Conservation (phyloP, 257 asterid species). For the Thymus mandschuricus region DNA sequence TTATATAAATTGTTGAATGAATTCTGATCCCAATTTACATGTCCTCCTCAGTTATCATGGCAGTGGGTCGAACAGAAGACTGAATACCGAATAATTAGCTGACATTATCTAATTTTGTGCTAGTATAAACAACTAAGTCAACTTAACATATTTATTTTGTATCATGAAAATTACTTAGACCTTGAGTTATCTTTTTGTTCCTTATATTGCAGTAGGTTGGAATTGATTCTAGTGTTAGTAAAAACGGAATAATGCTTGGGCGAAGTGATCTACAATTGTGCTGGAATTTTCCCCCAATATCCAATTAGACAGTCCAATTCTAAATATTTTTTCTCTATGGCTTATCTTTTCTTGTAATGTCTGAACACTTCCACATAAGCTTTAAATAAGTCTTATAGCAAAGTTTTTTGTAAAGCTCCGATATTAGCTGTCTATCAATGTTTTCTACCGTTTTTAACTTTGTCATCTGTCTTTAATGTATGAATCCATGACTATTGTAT, state of each 20-base stretch:
- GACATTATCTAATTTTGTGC: not conserved
- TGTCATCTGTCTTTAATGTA: no score
- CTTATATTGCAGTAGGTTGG: not conserved
- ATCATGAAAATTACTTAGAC: not conserved
- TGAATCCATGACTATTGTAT: not conserved
- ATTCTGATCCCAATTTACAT: not conserved
- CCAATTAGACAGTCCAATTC: slow-evolving; percentile 4
- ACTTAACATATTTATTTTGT: not conserved
- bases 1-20: not conserved
- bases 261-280: not conserved
- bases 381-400: not conserved
- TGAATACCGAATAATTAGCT: not conserved
- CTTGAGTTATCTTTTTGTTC: not conserved
- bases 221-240: not conserved
- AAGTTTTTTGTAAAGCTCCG: slow-evolving; percentile 8
- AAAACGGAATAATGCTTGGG: not conserved
- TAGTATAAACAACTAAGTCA: no score
- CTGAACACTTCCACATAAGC: not conserved
- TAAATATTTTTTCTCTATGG: not conserved
- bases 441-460: no score
- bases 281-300: not conserved
- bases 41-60: not conserved
- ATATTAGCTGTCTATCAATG: not conserved
- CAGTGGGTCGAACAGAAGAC: not conserved
- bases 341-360: not conserved